Conservation (phyloP, 495 filamentous ascomycete genomes). For the Neurospora sp. region DNA sequence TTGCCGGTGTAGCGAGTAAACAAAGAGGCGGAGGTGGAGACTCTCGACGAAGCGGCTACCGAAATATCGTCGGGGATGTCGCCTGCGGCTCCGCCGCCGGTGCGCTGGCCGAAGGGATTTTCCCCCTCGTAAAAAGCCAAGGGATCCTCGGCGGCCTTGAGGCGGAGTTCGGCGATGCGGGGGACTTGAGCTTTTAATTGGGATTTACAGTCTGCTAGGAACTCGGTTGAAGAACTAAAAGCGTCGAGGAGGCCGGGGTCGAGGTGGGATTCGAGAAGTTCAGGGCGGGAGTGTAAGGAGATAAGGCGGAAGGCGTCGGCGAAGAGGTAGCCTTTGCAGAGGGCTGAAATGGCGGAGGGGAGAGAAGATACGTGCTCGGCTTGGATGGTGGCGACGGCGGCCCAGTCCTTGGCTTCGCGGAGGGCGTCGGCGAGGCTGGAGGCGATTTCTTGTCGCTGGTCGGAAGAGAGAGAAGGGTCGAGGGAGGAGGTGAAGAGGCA, state of each 20-base stretch:
- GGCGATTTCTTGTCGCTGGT: slow-evolving; percentile 56
- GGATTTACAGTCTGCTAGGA: slow-evolving; percentile 80
- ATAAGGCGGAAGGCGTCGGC: slow-evolving; percentile 67
- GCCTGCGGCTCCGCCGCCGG: slow-evolving; percentile 35
- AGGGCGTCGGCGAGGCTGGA: slow-evolving; percentile 57
- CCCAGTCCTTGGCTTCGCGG: slow-evolving; percentile 71
- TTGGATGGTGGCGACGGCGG: slow-evolving; percentile 67
- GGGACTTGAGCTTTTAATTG: slow-evolving; percentile 79
- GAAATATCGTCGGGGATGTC: slow-evolving; percentile 89
- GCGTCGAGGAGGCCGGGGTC: slow-evolving; percentile 71
- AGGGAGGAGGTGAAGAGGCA: slow-evolving; percentile 68
- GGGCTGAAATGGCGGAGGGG: slow-evolving; percentile 50
- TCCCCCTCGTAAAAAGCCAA: slow-evolving; percentile 68
- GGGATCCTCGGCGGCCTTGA: slow-evolving; percentile 72
- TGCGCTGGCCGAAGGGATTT: slow-evolving; percentile 23
- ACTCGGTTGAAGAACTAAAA: slow-evolving; percentile 68
- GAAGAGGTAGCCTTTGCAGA: slow-evolving; percentile 80
- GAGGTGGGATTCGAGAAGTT: slow-evolving; percentile 44
- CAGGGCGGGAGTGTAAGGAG: slow-evolving; percentile 30
- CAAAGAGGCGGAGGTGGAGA: slow-evolving; percentile 66
- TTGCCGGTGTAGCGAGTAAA: slow-evolving; percentile 87
- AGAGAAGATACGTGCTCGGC: slow-evolving; percentile 69
- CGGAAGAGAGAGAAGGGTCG: slow-evolving; percentile 40
- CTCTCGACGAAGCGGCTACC: slow-evolving; percentile 72
- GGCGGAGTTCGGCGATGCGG: slow-evolving; percentile 68